Percentiles rank a stretch among this genome's conserved stretches.
phyloP scores from a whole-genome alignment of 2,329 filamentous ascomycete genomes.

The Exophiala alcalophila region DNA sequence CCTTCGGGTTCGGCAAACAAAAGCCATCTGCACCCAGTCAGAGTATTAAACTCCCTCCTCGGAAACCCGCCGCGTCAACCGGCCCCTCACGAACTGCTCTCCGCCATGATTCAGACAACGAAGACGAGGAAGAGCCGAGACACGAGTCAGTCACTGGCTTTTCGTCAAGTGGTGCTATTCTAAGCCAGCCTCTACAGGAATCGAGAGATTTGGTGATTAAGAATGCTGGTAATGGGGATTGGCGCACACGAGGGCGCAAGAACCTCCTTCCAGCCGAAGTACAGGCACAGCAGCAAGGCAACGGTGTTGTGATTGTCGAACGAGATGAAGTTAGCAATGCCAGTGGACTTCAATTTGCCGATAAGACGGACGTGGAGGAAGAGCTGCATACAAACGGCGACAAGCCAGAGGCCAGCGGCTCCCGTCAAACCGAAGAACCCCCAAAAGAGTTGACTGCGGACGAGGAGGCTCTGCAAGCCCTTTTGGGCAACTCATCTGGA shows the following conservation, averaged over 20 bases:
- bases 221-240: slow-evolving; percentile 58
- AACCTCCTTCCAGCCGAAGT: slow-evolving; percentile 59
- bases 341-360: slow-evolving; percentile 54
- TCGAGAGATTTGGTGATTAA: slow-evolving; percentile 54
- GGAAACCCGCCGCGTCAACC: slow-evolving; percentile 4
- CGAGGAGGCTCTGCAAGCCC: slow-evolving; percentile 63
- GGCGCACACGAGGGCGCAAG: slow-evolving; percentile 48
- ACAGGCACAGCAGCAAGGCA: slow-evolving; percentile 42
- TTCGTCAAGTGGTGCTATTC: slow-evolving; percentile 48
- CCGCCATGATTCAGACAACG: slow-evolving; percentile 54
- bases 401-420: background rate
- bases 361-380: slow-evolving; percentile 32
- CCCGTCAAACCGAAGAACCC: slow-evolving; percentile 7
- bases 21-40: slow-evolving; percentile 13
- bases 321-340: slow-evolving; percentile 51
- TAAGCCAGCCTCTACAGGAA: slow-evolving; percentile 36
- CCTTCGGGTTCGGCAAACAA: slow-evolving; percentile 31
- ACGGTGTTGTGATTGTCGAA: slow-evolving; percentile 42
- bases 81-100: slow-evolving; percentile 12
- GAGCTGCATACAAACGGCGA: slow-evolving; percentile 1
- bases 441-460: slow-evolving; percentile 41
- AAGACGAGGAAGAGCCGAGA: slow-evolving; percentile 31
- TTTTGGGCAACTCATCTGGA: slow-evolving; percentile 56
- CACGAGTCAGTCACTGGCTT: slow-evolving; percentile 54
- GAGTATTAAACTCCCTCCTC: slow-evolving; percentile 6